These are phyloP conservation scores for Penstemon davidsonii DNA, from an alignment of 257 asterid genomes.

Conservation along the genomic window DNA sequence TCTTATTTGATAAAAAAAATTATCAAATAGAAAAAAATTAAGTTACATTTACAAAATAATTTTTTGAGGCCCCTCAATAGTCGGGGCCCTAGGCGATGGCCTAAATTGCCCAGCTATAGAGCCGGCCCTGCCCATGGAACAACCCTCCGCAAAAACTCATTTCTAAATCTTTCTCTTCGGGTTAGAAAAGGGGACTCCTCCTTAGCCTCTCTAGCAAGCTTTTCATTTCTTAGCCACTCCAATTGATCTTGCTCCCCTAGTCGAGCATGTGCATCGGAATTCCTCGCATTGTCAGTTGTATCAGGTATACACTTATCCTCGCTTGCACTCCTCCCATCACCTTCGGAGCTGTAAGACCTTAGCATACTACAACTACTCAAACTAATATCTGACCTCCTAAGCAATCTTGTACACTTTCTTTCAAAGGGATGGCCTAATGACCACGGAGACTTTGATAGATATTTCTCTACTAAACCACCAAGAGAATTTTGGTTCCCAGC, in stretches of 20 bases:
- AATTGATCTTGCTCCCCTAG: constrained; percentile 92
- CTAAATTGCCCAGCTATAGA: too few species aligned
- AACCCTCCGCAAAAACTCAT: constrained; percentile 76
- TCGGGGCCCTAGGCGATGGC: too few species aligned
- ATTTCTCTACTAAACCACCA: constrained; percentile 28
- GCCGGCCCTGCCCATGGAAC: constrained; percentile 99
- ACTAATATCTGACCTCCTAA: constrained; percentile 40
- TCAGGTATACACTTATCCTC: constrained; percentile 58
- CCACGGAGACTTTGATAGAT: constrained; percentile 39
- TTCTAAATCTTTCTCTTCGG: constrained; percentile 71
- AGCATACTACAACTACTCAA: constrained; percentile 39
- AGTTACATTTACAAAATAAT: too few species aligned
- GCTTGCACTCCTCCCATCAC: constrained; percentile 86
- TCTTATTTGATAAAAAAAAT: too few species aligned
- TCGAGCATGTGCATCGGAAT: constrained; percentile 72
- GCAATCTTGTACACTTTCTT: constrained; percentile 35
- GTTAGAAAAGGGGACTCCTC: constrained; percentile 84
- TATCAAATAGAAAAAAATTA: too few species aligned
- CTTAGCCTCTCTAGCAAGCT: constrained; percentile 74
- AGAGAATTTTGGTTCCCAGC: constrained; percentile 30
- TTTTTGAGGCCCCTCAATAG: too few species aligned
- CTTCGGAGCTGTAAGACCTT: constrained; percentile 80
- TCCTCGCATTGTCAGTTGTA: constrained; percentile 31
- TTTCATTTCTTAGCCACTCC: constrained; percentile 88
- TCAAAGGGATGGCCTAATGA: constrained; percentile 39